These are phyloP conservation scores for Coemansia sp. DNA, from an alignment of 192 early-diverging fungal genomes.

Conservation along the genomic window DNA sequence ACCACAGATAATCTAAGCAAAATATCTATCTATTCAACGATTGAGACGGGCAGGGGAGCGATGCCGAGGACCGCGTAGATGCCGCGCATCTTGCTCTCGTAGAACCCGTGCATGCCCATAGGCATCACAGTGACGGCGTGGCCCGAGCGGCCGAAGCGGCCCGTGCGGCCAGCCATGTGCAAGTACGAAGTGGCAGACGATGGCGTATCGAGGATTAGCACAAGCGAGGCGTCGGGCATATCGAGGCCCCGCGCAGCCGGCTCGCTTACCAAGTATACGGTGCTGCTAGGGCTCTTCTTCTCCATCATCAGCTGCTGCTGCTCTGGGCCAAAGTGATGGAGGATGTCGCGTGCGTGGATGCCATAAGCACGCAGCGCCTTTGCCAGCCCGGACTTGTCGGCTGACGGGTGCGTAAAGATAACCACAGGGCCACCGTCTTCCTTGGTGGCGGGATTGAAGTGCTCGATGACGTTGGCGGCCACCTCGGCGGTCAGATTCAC, in stretches of 20 bases:
- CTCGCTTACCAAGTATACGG: conserved; percentile 70
- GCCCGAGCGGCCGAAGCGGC: conserved; percentile 67
- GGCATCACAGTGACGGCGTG: conserved; percentile 41
- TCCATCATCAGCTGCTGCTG: neutral
- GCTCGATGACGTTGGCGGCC: conserved; percentile 29
- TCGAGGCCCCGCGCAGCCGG: conserved; percentile 83
- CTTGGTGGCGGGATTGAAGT: neutral
- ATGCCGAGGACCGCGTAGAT: conserved; percentile 23
- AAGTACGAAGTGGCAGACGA: conserved; percentile 69
- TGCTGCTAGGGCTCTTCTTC: no score
- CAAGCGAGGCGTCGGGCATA: conserved; percentile 74
- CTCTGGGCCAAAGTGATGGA: conserved; percentile 14
- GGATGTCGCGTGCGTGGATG: conserved; percentile 27
- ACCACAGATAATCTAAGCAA: no score
- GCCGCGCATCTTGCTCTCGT: conserved; percentile 53
- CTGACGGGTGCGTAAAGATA: conserved; percentile 38
- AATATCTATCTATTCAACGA: conserved; percentile 12
- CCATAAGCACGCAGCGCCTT: conserved; percentile 23
- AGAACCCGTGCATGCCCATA: conserved; percentile 27
- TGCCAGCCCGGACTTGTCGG: conserved; percentile 22
- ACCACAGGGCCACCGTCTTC: conserved; percentile 11
- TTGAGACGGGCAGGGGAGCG: neutral
- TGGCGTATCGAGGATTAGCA: conserved; percentile 83
- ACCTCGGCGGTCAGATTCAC: conserved; percentile 37
- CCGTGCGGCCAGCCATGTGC: conserved; percentile 88